These are phyloP conservation scores for Globisporangium carolinianum DNA, from an alignment of 352 stramenopile species.

Conservation along the genomic window DNA sequence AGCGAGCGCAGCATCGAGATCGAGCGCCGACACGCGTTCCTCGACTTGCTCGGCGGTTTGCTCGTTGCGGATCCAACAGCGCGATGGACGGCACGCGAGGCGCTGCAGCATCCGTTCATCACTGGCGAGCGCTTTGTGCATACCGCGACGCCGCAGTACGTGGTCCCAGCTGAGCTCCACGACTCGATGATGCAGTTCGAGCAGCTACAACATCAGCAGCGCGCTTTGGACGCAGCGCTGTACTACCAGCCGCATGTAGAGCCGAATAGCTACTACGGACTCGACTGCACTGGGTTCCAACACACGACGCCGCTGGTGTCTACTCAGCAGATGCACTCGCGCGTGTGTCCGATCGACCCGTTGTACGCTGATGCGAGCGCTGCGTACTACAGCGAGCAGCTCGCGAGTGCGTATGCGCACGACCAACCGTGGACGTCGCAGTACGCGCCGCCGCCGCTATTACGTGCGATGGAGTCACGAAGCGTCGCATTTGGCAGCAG, in stretches of 20 bases:
- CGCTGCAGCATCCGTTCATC: constrained; percentile 41
- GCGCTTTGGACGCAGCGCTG: not conserved
- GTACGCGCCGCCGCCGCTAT: not conserved
- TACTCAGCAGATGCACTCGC: constrained; percentile 1
- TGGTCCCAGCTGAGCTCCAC: not conserved
- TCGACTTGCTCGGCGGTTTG: constrained; percentile 29
- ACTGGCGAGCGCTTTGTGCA: constrained; percentile 22
- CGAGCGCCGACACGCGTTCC: constrained; percentile 23
- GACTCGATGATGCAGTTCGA: not conserved
- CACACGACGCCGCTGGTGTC: not conserved
- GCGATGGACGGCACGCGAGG: constrained; percentile 29
- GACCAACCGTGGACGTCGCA: constrained; percentile 4
- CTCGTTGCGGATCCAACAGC: constrained; percentile 23
- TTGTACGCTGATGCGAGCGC: constrained; percentile 9
- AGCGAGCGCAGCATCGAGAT: constrained; percentile 10
- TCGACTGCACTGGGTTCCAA: too few relatives aligned
- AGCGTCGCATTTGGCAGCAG: not conserved
- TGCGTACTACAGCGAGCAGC: constrained; percentile 4
- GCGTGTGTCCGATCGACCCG: constrained; percentile 7
- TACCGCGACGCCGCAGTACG: not conserved
- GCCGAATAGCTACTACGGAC: too few relatives aligned
- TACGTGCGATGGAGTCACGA: too few relatives aligned
- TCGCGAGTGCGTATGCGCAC: constrained; percentile 4
- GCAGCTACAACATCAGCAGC: not conserved
- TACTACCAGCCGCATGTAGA: constrained; percentile 1